Evolutionary conservation across 306 rosid species (phyloP), one percentile per base, ranked within the genome.

Genomic region (Purshia tridentata): DNA sequence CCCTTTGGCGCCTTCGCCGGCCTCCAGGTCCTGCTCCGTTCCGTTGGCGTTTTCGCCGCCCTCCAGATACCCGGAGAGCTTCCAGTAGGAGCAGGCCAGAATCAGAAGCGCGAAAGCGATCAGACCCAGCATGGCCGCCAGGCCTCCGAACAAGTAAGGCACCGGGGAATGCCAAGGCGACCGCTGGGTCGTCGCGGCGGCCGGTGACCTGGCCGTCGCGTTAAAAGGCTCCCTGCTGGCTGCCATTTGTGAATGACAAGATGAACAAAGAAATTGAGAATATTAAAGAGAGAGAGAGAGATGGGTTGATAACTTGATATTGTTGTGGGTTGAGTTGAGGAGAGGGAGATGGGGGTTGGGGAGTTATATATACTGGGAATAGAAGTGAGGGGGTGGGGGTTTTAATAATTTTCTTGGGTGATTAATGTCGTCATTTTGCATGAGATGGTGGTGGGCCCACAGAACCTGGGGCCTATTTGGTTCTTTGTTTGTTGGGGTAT

Each of bases 91-190:
- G 42, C 99, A 95, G 8, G 99, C 98, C 3, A 95, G 89, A 63
- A 95, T 92, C 60, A 95, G 82, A 14, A 95, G 97, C 8, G 99
- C 97, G 37, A 95, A 95, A 56, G 99, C 99, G 39, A 95, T 95
- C 20, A 95, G 89, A n/a, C 98, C 97, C 73, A 95, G 48, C 97
- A 92, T 90, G 69, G 98, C 98, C 0, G 99, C 99, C 48, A 95
- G 76, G 8, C 98, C 99, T 0, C 99, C 99, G 69, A 95, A 95
- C 50, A 95, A 80, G 78, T 92, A 95, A 0, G 99, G 98, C 18
- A 95, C 92, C 53, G 99, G 99, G 4, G 99, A 95, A 92, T 95
- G 98, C 97, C 98, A 95, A 7, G 98, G 88, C 0, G 98, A 91
- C 79, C 86, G 89, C 14, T 81, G 85, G 0, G 80, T 80, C 12